Base-by-base conservation (phyloP, 2,329 filamentous ascomycete genomes). In the Colletotrichum paranaense region DNA sequence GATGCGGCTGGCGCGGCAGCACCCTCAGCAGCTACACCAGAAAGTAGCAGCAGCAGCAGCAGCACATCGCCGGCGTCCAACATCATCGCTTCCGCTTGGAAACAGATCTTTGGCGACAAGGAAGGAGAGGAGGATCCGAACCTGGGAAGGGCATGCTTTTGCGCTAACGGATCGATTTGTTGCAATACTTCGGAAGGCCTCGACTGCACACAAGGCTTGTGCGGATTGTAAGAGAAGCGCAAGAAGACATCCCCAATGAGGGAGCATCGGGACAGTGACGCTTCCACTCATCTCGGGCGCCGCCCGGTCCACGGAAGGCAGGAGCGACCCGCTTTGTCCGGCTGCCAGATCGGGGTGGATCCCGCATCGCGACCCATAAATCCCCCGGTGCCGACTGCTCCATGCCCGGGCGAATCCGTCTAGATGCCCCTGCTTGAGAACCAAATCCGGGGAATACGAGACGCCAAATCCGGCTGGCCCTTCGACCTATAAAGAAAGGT, bases 131-230 rank as follows among this genome's bases (percentile, higher is more conserved):
- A 68, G 58, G 58, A 58, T 49, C 42, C 42, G 12, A 67, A n/a
- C 49, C 49, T 56, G 14, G 24, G 68, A 1, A 32, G 28, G 2
- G 22, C 70, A 5, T 81, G 80, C 60, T 80, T 81, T 62, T 81
- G 79, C 35, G 78, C 78, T 2, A 78, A 75, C 19, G 79, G 78
- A 4, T 75, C 75, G 3, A 67, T 81, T 57, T 81, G 80, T 74
- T 81, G 80, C 72, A 75, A 76, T 56, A 56, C 73, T 0, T 35
- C 32, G 14, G 67, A 74, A 7, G 75, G 78, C 16, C 66, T 78
- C 46, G 74, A 77, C 62, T 81, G 80, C 74, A 76, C 75, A 16
- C 76, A 77, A 62, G 80, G 79, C n/a, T 72, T 76, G 26, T 82
- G 80, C 56, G 77, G 80, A 4, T 73, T 81, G 30, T 80, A 75